phyloP scores from a whole-genome alignment of 768 basidiomycete species.

The Coprinellus micaceus region DNA sequence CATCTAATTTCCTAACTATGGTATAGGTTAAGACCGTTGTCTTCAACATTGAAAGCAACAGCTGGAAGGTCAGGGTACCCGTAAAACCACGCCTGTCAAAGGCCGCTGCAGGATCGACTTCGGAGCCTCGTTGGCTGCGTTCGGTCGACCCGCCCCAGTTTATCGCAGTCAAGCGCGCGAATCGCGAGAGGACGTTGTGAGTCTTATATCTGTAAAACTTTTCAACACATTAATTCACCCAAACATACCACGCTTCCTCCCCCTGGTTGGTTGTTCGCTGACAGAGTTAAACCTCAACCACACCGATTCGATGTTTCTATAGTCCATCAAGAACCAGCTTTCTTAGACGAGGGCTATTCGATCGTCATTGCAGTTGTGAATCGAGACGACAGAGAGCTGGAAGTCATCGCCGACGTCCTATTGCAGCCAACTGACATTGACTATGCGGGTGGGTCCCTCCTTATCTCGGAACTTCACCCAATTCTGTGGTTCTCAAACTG shows the following conservation, averaged over 20 bases:
- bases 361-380: conserved; percentile 71
- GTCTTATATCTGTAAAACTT: conserved; percentile 16
- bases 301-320: conserved; percentile 56
- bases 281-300: conserved; percentile 59
- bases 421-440: conserved; percentile 80
- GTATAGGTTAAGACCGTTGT: conserved; percentile 45
- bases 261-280: background rate
- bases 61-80: conserved; percentile 67
- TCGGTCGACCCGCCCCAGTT: conserved; percentile 52
- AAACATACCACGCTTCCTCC: conserved; percentile 1
- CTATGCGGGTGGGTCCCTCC: conserved; percentile 55
- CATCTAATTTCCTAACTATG: conserved; percentile 11
- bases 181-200: conserved; percentile 46
- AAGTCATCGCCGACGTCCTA: conserved; percentile 68
- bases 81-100: conserved; percentile 37
- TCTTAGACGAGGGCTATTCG: conserved; percentile 77
- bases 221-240: background rate
- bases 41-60: conserved; percentile 52
- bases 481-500: too few relatives aligned
- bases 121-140: conserved; percentile 51
- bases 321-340: conserved; percentile 63
- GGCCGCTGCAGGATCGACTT: conserved; percentile 28
- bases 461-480: too few relatives aligned
- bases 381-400: conserved; percentile 63
- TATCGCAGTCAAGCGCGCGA: conserved; percentile 46